phyloP scores from a whole-genome alignment of 177 flowering plant genomes.

The Vitis hybrid region DNA sequence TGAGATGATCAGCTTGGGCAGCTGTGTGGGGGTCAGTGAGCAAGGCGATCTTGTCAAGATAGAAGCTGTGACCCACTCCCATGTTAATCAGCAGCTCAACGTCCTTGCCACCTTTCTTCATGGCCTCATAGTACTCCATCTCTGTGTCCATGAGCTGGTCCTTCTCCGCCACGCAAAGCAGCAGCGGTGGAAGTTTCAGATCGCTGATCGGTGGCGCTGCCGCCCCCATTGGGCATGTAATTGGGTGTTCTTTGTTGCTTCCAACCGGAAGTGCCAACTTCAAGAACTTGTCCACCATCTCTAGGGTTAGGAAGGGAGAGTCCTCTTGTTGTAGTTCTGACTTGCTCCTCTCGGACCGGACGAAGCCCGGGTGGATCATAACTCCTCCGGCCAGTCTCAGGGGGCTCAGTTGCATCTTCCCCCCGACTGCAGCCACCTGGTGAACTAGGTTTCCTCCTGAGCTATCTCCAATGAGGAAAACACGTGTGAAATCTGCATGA shows the following conservation, averaged over 20 bases:
- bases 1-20: slow-evolving; percentile 34
- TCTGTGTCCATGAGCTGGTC: slow-evolving; percentile 69
- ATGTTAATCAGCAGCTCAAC: slow-evolving; percentile 51
- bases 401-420: slow-evolving; percentile 18
- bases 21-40: slow-evolving; percentile 56
- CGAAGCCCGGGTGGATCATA: slow-evolving; percentile 52
- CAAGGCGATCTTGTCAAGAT: slow-evolving; percentile 68
- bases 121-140: slow-evolving; percentile 70
- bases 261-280: slow-evolving; percentile 40
- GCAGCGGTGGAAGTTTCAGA: slow-evolving; percentile 40
- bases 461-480: slow-evolving; percentile 83
- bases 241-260: slow-evolving; percentile 46
- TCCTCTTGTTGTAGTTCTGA: slow-evolving; percentile 45
- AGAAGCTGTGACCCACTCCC: slow-evolving; percentile 71
- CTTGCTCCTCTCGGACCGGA: slow-evolving; percentile 37
- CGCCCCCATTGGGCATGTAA: slow-evolving; percentile 50
- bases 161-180: slow-evolving; percentile 60
- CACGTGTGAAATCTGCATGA: slow-evolving; percentile 54
- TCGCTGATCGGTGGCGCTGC: slow-evolving; percentile 22
- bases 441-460: slow-evolving; percentile 82
- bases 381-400: slow-evolving; percentile 40
- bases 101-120: slow-evolving; percentile 63
- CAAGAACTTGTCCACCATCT: slow-evolving; percentile 56
- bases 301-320: slow-evolving; percentile 47
- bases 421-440: slow-evolving; percentile 60